These are phyloP conservation scores for Clavulina sp. DNA, from an alignment of 768 basidiomycete species.

Conservation along the genomic window DNA sequence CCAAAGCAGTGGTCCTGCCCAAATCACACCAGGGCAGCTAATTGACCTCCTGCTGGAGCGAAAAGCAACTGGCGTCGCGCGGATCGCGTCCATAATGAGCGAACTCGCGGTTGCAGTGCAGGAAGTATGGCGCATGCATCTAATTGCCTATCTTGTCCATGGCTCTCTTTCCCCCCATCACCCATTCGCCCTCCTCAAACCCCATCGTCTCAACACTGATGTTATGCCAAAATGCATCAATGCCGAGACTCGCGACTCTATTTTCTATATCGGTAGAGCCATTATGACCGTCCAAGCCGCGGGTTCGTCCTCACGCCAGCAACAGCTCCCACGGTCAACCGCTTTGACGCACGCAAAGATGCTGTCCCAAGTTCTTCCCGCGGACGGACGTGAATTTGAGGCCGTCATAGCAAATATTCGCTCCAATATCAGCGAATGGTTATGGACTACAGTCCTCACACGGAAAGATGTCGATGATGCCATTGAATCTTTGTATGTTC, in stretches of 20 bases:
- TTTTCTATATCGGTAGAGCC: slow-evolving; percentile 73
- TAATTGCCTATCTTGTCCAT: slow-evolving; percentile 68
- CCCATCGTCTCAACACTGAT: slow-evolving; percentile 41
- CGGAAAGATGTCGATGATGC: slow-evolving; percentile 67
- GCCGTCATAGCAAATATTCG: slow-evolving; percentile 55
- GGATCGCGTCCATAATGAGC: slow-evolving; percentile 51
- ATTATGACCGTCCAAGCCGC: slow-evolving; percentile 68
- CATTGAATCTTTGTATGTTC: slow-evolving; percentile 61
- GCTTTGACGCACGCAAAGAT: slow-evolving; percentile 46
- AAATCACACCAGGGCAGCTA: slow-evolving; percentile 56
- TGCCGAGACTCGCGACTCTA: slow-evolving; percentile 54
- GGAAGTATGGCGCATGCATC: slow-evolving; percentile 65
- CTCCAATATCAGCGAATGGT: slow-evolving; percentile 77
- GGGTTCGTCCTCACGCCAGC: slow-evolving; percentile 31
- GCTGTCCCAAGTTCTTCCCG: slow-evolving; percentile 49
- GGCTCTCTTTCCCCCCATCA: slow-evolving; percentile 46
- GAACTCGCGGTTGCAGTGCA: slow-evolving; percentile 60
- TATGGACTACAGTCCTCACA: slow-evolving; percentile 81
- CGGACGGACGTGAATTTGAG: slow-evolving; percentile 65
- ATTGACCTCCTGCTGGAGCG: slow-evolving; percentile 62
- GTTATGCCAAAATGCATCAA: slow-evolving; percentile 65
- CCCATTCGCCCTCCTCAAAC: slow-evolving; percentile 36
- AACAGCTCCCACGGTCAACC: slow-evolving; percentile 51
- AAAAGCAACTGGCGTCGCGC: slow-evolving; percentile 62
- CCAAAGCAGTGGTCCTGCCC: neutral